A percentile compares a stretch with the other conserved stretches of the same genome.
Evolutionary conservation across 1,284 basidiomycete genomes (phyloP).

Genomic region (Cutaneotrichosporon sp.): DNA sequence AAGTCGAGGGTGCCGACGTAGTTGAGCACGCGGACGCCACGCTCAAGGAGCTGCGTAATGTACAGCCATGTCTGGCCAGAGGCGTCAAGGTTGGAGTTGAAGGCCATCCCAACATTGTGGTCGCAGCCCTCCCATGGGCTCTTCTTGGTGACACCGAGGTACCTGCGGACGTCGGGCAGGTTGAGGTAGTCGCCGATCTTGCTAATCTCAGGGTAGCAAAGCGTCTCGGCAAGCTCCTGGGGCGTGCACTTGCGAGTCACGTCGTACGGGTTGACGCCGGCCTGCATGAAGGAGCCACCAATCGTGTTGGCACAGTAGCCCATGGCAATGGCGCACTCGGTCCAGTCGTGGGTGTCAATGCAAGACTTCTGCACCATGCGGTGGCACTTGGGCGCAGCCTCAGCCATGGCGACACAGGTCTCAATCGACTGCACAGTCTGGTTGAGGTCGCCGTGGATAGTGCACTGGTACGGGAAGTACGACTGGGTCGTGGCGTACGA

Average conservation of each 20-base stretch:
- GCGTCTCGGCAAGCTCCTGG: constrained; percentile 43
- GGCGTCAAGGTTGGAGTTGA: constrained; percentile 31
- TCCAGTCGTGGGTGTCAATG: constrained; percentile 51
- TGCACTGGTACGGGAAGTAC: constrained; percentile 45
- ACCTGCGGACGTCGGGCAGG: constrained; percentile 52
- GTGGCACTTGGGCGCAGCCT: constrained; percentile 41
- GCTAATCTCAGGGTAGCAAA: constrained; percentile 48
- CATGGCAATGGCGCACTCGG: constrained; percentile 58
- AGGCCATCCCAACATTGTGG: constrained; percentile 44
- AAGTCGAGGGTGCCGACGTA: constrained; percentile 57
- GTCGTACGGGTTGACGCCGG: constrained; percentile 56
- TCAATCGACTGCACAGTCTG: constrained; percentile 37
- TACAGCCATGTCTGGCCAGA: constrained; percentile 52
- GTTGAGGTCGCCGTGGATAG: constrained; percentile 35
- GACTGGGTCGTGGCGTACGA: constrained; percentile 25
- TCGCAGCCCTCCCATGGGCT: constrained; percentile 54
- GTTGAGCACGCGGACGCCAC: constrained; percentile 64
- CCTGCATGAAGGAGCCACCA: constrained; percentile 33
- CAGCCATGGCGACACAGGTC: constrained; percentile 42
- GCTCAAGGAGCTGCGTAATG: constrained; percentile 65
- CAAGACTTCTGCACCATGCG: constrained; percentile 34
- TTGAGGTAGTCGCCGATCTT: constrained; percentile 55
- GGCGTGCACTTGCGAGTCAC: constrained; percentile 57
- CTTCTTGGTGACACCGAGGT: constrained; percentile 59
- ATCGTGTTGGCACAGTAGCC: constrained; percentile 55